phyloP scores from a whole-genome alignment of 225 moss, liverwort and hornwort genomes.

The Sphagnum tenellum region DNA sequence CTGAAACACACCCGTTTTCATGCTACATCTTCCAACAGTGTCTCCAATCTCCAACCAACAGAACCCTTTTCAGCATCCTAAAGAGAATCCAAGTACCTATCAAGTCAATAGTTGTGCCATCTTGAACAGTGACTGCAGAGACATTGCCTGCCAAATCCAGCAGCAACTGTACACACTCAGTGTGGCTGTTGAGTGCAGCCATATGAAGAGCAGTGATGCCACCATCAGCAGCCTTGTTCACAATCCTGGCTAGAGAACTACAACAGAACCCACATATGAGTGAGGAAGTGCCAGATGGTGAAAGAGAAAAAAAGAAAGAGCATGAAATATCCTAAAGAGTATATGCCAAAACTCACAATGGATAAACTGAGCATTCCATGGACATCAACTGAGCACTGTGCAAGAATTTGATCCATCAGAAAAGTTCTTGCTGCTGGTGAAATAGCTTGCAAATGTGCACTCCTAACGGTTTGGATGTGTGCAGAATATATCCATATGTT shows the following conservation, averaged over 20 bases:
- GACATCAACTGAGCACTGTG: too few relatives aligned
- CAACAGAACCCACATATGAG: slow-evolving; percentile 14
- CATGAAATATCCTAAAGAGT: not conserved
- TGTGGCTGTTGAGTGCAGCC: slow-evolving; percentile 87
- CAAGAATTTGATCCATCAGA: too few relatives aligned
- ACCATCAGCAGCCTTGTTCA: slow-evolving; percentile 91
- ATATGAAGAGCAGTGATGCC: slow-evolving; percentile 88
- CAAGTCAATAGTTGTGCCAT: slow-evolving; percentile 94
- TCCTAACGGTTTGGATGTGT: too few relatives aligned
- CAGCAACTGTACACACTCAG: slow-evolving; percentile 82
- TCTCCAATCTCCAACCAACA: too few relatives aligned
- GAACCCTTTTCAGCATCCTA: too few relatives aligned
- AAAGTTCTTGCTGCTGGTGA: too few relatives aligned
- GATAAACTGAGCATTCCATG: too few relatives aligned
- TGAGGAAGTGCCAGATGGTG: not conserved
- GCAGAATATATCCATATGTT: too few relatives aligned
- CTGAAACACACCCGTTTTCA: too few relatives aligned
- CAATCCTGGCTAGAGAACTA: slow-evolving; percentile 66
- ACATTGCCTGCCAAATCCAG: slow-evolving; percentile 79
- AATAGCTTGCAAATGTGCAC: too few relatives aligned
- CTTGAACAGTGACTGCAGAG: slow-evolving; percentile 66
- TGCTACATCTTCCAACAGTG: too few relatives aligned
- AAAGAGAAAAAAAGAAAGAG: not conserved
- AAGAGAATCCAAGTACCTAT: slow-evolving; percentile 44
- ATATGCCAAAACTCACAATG: too few relatives aligned